A percentile compares a stretch with the other conserved stretches of the same genome.
These are phyloP conservation scores for Sporothrix brasiliensis DNA, from an alignment of 2,329 filamentous ascomycete species.

Conservation along the genomic window DNA sequence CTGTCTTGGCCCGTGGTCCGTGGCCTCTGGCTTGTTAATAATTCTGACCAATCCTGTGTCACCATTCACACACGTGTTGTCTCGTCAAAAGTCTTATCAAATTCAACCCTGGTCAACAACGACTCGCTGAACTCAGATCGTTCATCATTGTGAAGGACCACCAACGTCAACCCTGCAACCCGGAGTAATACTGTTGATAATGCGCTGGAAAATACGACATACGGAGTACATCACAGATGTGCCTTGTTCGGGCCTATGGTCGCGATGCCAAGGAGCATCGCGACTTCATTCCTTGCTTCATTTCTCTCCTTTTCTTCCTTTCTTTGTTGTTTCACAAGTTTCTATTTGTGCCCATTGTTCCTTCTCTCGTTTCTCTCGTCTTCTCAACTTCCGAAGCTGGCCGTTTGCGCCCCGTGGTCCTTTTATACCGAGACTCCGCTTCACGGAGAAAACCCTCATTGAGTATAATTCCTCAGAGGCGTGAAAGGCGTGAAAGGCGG, in stretches of 20 bases:
- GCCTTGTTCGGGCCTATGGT: not conserved
- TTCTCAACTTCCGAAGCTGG: not conserved
- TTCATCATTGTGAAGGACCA: no score
- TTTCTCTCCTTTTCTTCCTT: not conserved
- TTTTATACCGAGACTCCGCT: slow-evolving; percentile 11
- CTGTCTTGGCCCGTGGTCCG: not conserved
- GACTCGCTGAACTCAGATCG: not conserved
- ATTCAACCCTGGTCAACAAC: slow-evolving; percentile 4
- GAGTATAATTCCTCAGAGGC: not conserved
- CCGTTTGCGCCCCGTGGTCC: not conserved
- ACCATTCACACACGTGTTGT: slow-evolving; percentile 20
- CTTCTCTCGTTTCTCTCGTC: not conserved
- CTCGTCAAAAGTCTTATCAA: not conserved
- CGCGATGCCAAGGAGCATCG: not conserved
- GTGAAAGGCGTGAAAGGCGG: not conserved
- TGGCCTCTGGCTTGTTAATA: not conserved
- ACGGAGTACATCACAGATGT: not conserved
- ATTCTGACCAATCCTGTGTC: slow-evolving; percentile 18
- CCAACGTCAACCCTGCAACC: not conserved
- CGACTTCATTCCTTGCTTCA: not conserved
- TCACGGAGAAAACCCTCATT: slow-evolving; percentile 5
- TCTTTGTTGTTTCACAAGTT: not conserved
- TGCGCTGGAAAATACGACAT: not conserved
- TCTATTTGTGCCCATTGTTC: no score
- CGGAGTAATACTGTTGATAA: not conserved